Conservation (phyloP, 2,329 filamentous ascomycete genomes). For the Microdochium nivale region DNA sequence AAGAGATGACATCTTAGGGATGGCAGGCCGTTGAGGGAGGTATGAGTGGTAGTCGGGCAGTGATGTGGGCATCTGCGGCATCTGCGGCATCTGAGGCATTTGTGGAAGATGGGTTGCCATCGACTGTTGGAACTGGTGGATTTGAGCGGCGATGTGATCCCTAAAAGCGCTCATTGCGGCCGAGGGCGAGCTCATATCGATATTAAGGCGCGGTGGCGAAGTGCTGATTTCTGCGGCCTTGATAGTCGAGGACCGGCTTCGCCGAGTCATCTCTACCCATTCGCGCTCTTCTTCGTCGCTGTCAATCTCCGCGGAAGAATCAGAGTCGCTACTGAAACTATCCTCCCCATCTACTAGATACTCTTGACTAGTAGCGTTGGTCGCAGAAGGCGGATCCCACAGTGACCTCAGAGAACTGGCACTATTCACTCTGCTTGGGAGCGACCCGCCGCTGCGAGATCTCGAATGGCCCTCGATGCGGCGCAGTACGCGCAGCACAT, state of each 20-base stretch:
- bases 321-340: conserved; percentile 23
- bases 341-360: conserved; percentile 33
- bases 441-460: conserved; percentile 55
- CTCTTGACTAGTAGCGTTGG: conserved; percentile 18
- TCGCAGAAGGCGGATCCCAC: conserved; percentile 46
- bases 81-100: conserved; percentile 43
- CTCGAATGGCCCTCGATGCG: conserved; percentile 53
- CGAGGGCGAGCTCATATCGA: conserved; percentile 42
- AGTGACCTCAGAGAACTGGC: conserved; percentile 58
- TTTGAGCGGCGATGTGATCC: conserved; percentile 64
- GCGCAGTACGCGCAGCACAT: conserved; percentile 55
- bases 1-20: conserved; percentile 63
- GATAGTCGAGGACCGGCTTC: conserved; percentile 12
- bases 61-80: conserved; percentile 54
- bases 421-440: conserved; percentile 57
- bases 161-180: conserved; percentile 62
- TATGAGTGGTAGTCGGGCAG: conserved; percentile 67
- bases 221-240: conserved; percentile 12
- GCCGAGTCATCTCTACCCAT: conserved; percentile 27
- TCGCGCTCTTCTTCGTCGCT: conserved; percentile 30
- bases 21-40: conserved; percentile 48
- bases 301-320: conserved; percentile 26
- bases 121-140: conserved; percentile 69
- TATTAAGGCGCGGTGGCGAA: conserved; percentile 19
- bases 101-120: conserved; percentile 60